These are phyloP conservation scores for Piper betle DNA, from an alignment of 164 flowering plant genomes.

Conservation along the genomic window DNA sequence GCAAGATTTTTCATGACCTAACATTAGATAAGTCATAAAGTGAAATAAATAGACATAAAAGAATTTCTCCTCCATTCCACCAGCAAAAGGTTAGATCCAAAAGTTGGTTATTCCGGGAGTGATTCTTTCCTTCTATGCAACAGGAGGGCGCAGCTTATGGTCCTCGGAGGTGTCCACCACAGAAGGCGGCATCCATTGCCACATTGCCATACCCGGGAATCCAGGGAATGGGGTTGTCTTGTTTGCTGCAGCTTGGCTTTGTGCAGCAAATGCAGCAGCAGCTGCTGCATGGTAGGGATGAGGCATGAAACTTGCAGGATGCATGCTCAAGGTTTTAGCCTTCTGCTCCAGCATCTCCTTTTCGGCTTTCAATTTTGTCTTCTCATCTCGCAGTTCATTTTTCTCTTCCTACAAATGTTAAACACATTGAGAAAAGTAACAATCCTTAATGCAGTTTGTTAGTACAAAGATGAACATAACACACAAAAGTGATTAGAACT, in stretches of 20 bases:
- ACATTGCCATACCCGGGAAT: constrained; percentile 56
- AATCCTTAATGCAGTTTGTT: background rate
- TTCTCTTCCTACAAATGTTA: constrained; percentile 36
- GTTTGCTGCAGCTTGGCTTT: constrained; percentile 29
- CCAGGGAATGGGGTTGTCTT: constrained; percentile 30
- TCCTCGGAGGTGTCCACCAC: constrained; percentile 60
- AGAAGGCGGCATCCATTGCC: constrained; percentile 63
- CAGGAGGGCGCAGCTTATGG: constrained; percentile 55
- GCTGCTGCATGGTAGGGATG: constrained; percentile 21
- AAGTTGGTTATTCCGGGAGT: constrained; percentile 6
- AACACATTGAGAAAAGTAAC: constrained; percentile 11
- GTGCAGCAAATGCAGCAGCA: constrained; percentile 33
- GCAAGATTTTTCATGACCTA: background rate
- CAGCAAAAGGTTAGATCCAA: constrained; percentile 5
- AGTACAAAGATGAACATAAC: background rate
- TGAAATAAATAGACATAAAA: background rate
- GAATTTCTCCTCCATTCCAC: background rate
- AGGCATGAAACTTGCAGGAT: constrained; percentile 27
- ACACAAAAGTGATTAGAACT: no score
- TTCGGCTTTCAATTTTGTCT: constrained; percentile 41
- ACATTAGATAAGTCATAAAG: background rate
- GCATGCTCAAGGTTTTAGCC: constrained; percentile 28
- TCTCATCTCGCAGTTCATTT: constrained; percentile 60
- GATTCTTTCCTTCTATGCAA: constrained; percentile 22
- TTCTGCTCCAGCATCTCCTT: constrained; percentile 43